Evolutionary conservation across 495 filamentous ascomycete genomes (phyloP).

Genomic region (Penicillium pulvis): DNA sequence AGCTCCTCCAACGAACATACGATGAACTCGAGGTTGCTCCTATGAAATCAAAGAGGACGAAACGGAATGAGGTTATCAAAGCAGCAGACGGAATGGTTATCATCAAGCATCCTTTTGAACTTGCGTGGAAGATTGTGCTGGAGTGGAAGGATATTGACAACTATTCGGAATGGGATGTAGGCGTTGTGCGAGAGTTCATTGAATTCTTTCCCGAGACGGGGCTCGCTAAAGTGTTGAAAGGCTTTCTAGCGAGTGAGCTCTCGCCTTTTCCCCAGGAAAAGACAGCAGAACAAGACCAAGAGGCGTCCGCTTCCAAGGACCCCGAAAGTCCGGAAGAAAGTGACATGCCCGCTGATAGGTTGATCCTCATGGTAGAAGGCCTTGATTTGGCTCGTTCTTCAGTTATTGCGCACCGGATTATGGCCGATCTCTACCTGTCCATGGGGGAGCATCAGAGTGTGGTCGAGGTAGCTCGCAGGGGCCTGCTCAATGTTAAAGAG

Average conservation of each 20-base stretch:
- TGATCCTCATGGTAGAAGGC: conserved; percentile 83
- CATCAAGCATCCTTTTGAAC: conserved; percentile 85
- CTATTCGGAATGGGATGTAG: conserved; percentile 70
- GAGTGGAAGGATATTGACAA: conserved; percentile 84
- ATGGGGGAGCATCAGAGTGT: conserved; percentile 86
- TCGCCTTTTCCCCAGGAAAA: conserved; percentile 68
- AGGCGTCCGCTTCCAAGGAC: conserved; percentile 23
- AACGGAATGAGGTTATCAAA: conserved; percentile 69
- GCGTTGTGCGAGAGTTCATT: conserved; percentile 75
- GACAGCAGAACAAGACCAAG: conserved; percentile 33
- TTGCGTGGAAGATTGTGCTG: conserved; percentile 87
- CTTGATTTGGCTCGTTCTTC: conserved; percentile 70
- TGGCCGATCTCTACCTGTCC: conserved; percentile 80
- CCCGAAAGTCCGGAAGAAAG: conserved; percentile 17
- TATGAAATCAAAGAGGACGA: conserved; percentile 61
- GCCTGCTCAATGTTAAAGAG: conserved; percentile 56
- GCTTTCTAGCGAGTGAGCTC: conserved; percentile 78
- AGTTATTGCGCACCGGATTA: conserved; percentile 77
- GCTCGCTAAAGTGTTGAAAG: conserved; percentile 75
- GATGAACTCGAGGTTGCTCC: conserved; percentile 72
- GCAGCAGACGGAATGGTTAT: conserved; percentile 90
- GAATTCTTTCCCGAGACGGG: conserved; percentile 83
- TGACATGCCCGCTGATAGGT: conserved; percentile 60
- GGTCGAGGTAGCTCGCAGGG: conserved; percentile 76
- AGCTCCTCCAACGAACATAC: conserved; percentile 77